A percentile compares a stretch with the other conserved stretches of the same genome.
Conservation (phyloP, 139 green algal species). For the Chlorella vulgaris region DNA sequence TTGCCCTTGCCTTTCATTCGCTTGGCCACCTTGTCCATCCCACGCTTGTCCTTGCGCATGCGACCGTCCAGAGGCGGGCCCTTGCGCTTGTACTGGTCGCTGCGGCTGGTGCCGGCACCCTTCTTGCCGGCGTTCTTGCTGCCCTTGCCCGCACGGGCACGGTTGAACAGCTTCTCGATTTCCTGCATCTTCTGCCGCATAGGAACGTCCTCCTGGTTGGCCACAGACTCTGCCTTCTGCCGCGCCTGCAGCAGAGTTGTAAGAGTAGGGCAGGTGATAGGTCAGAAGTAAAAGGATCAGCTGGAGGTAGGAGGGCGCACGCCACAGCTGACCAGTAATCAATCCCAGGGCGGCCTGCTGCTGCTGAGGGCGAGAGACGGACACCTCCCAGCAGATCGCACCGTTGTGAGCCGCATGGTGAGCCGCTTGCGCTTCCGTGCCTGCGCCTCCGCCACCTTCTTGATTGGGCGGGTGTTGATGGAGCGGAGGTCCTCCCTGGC, state of each 20-base stretch:
- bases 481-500: conserved; percentile 77
- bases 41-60: conserved; percentile 49
- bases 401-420: conserved; percentile 46
- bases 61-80: conserved; percentile 36
- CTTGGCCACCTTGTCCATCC: conserved; percentile 1
- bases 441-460: conserved; percentile 97
- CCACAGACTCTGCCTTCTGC: conserved; percentile 78
- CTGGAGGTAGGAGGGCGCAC: no score
- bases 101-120: not conserved
- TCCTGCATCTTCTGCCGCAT: conserved; percentile 49
- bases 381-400: no score
- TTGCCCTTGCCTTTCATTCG: conserved; percentile 31
- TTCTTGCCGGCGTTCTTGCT: conserved; percentile 2
- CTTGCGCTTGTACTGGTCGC: conserved; percentile 40
- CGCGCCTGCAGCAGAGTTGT: conserved; percentile 43
- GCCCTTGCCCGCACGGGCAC: conserved; percentile 22
- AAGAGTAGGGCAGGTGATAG: not conserved
- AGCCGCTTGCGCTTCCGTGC: conserved; percentile 84
- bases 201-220: conserved; percentile 71
- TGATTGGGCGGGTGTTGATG: conserved; percentile 91
- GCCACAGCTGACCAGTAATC: no score
- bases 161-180: conserved; percentile 50
- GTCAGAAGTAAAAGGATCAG: no score
- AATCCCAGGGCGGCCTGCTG: no score
- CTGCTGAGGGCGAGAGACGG: no score